Conservation (phyloP, 1,284 basidiomycete species). For the Rhodotorula glutinis region DNA sequence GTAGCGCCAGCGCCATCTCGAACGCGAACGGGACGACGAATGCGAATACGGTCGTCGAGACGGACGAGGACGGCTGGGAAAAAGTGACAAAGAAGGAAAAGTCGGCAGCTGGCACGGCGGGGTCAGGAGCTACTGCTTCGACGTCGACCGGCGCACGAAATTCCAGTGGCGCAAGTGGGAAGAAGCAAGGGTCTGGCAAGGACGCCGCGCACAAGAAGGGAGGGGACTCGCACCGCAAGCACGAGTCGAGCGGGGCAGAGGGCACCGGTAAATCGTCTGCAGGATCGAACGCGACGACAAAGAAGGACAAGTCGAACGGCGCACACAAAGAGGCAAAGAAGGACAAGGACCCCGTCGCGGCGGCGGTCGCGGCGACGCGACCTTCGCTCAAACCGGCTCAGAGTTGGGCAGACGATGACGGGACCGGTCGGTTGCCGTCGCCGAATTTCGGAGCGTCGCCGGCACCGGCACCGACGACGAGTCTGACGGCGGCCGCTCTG, state of each 20-base stretch:
- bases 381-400: constrained; percentile 18
- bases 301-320: background rate
- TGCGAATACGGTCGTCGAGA: background rate
- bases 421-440: constrained; percentile 13
- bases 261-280: background rate
- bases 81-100: constrained; percentile 33
- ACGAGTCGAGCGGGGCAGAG: background rate
- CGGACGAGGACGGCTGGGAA: constrained; percentile 29
- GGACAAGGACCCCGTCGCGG: background rate
- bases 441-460: constrained; percentile 20
- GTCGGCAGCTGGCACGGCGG: background rate
- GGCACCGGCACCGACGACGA: background rate
- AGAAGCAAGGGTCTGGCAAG: background rate
- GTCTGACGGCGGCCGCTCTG: background rate
- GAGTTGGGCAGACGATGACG: constrained; percentile 34
- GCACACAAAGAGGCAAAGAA: background rate
- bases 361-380: background rate
- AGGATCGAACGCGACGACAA: background rate
- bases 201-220: constrained; percentile 2
- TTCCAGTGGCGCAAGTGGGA: background rate
- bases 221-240: background rate
- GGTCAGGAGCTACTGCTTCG: too few species aligned
- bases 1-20: background rate
- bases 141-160: background rate
- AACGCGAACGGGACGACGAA: background rate